Conservation (phyloP, 164 flowering plant genomes). For the Chloranthus sessilifolius region DNA sequence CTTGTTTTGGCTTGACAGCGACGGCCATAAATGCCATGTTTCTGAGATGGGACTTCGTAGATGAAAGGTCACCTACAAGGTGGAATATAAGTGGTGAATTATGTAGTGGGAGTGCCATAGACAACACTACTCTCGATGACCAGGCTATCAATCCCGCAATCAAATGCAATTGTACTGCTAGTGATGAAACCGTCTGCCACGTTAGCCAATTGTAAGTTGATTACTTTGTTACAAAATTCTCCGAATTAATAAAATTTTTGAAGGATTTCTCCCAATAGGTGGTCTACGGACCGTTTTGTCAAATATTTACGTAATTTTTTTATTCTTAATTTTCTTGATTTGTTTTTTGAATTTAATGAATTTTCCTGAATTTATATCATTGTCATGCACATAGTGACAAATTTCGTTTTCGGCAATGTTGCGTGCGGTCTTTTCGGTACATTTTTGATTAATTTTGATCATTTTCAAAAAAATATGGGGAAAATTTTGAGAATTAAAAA, state of each 20-base stretch:
- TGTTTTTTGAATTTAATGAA: too few species aligned
- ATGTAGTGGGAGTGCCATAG: slow-evolving; percentile 18
- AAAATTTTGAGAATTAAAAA: too few species aligned
- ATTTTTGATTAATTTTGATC: too few species aligned
- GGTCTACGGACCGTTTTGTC: too few species aligned
- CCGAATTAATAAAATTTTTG: not conserved
- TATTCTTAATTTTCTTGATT: too few species aligned
- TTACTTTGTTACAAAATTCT: not conserved
- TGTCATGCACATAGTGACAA: too few species aligned
- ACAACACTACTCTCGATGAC: slow-evolving; percentile 2
- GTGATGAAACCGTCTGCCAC: slow-evolving; percentile 14
- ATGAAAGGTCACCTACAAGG: not conserved
- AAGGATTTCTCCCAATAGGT: not conserved
- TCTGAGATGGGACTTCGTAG: slow-evolving; percentile 4
- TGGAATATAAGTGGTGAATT: slow-evolving; percentile 24
- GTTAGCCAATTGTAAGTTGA: slow-evolving; percentile 16
- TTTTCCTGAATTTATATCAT: too few species aligned
- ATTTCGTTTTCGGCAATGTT: too few species aligned
- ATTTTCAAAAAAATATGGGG: too few species aligned
- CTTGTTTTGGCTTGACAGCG: too few species aligned
- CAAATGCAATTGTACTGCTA: slow-evolving; percentile 12
- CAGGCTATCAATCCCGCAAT: slow-evolving; percentile 10
- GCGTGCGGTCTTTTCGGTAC: too few species aligned
- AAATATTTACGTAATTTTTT: slow-evolving; percentile 2
- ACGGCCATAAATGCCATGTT: slow-evolving; percentile 9